Conservation (phyloP, 73 alveolate species). For the Uronychia setigera region DNA sequence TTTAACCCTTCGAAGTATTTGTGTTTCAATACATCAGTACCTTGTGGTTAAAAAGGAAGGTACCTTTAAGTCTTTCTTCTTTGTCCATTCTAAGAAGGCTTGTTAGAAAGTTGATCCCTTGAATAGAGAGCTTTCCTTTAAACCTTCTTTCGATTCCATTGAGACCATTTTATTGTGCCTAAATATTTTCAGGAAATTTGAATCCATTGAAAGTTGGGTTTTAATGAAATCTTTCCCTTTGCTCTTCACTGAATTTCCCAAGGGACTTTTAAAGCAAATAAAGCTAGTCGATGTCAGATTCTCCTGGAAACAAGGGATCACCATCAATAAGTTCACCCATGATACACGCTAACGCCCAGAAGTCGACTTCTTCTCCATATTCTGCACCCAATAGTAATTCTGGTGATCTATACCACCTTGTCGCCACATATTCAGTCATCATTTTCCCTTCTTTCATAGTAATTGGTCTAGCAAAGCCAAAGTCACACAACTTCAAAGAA, state of each 20-base stretch:
- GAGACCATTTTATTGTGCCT: conserved; percentile 75
- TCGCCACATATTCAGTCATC: conserved; percentile 66
- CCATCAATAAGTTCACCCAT: conserved; percentile 74
- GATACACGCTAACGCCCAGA: conserved; percentile 70
- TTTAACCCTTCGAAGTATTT: conserved; percentile 79
- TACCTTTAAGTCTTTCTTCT: conserved; percentile 67
- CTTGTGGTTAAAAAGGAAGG: conserved; percentile 23
- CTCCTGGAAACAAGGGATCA: conserved; percentile 67
- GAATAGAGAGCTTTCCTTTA: conserved; percentile 75
- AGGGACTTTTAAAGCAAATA: conserved; percentile 57
- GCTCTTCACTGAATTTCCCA: not conserved
- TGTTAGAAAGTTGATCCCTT: conserved; percentile 77
- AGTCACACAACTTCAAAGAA: conserved; percentile 61
- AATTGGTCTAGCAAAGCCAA: conserved; percentile 57
- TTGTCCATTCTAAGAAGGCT: conserved; percentile 82
- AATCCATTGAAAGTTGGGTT: not conserved
- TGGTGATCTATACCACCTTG: conserved; percentile 69
- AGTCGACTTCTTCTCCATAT: conserved; percentile 65
- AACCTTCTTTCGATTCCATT: conserved; percentile 91
- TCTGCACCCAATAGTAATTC: conserved; percentile 65
- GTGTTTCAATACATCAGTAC: conserved; percentile 86
- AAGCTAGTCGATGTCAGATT: conserved; percentile 65
- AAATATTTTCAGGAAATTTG: conserved; percentile 26
- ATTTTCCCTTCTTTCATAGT: not conserved
- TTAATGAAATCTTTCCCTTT: not conserved